Base-by-base conservation (phyloP, 139 green algal genomes). In the Auxenochlorella pyrenoidosa region DNA sequence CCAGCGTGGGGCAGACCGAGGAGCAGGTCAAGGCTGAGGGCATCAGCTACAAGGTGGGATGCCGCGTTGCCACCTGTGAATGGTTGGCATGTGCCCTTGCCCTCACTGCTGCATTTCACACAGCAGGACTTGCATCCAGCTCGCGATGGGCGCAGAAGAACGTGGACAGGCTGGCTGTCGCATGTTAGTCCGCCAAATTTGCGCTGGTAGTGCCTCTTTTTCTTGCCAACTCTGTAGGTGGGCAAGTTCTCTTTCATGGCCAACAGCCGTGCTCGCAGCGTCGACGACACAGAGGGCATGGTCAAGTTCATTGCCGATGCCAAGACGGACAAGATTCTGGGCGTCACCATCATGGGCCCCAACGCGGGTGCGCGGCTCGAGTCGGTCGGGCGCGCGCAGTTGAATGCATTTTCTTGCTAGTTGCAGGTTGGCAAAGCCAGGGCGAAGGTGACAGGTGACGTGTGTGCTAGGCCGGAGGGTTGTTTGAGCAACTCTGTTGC, bases 241-340 rank as follows among this genome's bases (percentile, higher is more conserved):
- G 98, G 98, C 78, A 99, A 99, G 90, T 99, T 99, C 89, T 85
- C 91, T 18, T 97, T 99, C 87, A 97, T 98, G 95, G 98, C 98
- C 68, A 99, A 99, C 94, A 97, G 92, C 85, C 92, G 98, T 38
- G 98, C 98, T 0, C 90, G 95, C n/a, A 94, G 93, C 60, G 95
- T 98, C 58, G 93, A 98, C 38, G 96, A 99, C 85, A 92, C 95
- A 0, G 97, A 98, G 36, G 96, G 96, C 38, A 47, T 99, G 79
- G 96, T 99, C 44, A 99, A 99, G 95, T 95, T 99, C 51, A 90
- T 99, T 18, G 76, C 86, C 26, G 86, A 89, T 38, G 78, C 66
- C 65, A 86, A 86, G 66, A 82, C 86, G 2, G 86, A 89, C 78
- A 99, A 99, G 94, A 95, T 99, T 47, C 92, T 99, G 26, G 98